These are phyloP conservation scores for Diplodia scrobiculata DNA, from an alignment of 2,329 filamentous ascomycete species.

Conservation along the genomic window DNA sequence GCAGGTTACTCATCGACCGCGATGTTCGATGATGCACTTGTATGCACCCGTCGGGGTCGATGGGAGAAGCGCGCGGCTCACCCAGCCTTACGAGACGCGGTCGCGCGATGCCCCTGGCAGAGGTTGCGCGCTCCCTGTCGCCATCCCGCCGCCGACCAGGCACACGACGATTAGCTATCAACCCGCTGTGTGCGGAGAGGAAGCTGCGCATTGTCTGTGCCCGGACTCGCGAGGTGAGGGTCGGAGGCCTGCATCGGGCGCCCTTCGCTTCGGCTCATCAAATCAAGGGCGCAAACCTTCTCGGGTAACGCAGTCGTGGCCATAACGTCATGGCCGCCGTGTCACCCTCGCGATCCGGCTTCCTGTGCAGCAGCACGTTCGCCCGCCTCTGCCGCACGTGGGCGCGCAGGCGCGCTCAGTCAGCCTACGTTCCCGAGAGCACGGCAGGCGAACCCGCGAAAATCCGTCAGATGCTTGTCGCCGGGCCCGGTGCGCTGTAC, in stretches of 20 bases:
- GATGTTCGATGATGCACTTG: conserved; percentile 17
- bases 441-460: conserved; percentile 18
- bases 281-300: conserved; percentile 19
- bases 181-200: background rate
- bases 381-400: conserved; percentile 16
- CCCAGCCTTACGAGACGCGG: conserved; percentile 13
- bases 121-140: conserved; percentile 17
- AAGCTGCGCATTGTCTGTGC: background rate
- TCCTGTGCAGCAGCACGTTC: conserved; percentile 8
- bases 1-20: conserved; percentile 6
- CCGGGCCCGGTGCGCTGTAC: background rate
- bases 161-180: background rate
- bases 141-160: background rate
- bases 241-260: conserved; percentile 12
- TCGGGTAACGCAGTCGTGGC: conserved; percentile 25
- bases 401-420: conserved; percentile 24
- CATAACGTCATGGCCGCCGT: conserved; percentile 3
- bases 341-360: conserved; percentile 5
- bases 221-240: background rate
- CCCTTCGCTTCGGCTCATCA: conserved; percentile 24
- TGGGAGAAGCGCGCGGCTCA: conserved; percentile 19
- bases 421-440: conserved; percentile 22
- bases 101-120: background rate
- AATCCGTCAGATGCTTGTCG: conserved; percentile 26
- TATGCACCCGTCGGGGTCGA: background rate